These are phyloP conservation scores for Themeda triandra DNA, from an alignment of 176 grass and related monocot species.

Conservation along the genomic window DNA sequence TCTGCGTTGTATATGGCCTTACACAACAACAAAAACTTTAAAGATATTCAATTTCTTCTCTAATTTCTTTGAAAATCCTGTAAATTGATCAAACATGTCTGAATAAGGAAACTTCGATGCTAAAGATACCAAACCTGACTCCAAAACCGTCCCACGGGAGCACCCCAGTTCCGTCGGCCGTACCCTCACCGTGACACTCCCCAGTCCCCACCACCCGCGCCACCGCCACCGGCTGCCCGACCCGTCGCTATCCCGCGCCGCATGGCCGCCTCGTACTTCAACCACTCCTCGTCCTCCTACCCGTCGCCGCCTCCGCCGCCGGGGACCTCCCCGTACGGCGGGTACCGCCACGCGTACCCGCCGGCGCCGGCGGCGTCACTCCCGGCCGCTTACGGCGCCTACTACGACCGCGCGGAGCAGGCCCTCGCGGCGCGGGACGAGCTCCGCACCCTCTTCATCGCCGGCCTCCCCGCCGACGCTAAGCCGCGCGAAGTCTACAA, in stretches of 20 bases:
- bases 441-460: constrained; percentile 87
- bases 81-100: not conserved
- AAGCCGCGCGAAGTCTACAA: constrained; percentile 92
- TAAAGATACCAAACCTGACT: not conserved
- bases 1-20: too few species aligned
- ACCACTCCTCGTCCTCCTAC: constrained; percentile 48
- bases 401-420: constrained; percentile 44
- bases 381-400: constrained; percentile 18
- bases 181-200: not conserved
- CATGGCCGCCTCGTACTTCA: constrained; percentile 61
- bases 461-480: constrained; percentile 68
- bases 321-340: constrained; percentile 40
- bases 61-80: too few species aligned
- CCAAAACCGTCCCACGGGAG: not conserved
- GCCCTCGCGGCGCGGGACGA: constrained; percentile 45
- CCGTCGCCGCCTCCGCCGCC: constrained; percentile 38
- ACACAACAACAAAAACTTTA: too few species aligned
- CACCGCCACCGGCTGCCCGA: not conserved
- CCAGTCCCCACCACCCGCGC: not conserved
- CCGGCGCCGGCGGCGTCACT: constrained; percentile 3
- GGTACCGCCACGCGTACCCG: constrained; percentile 33
- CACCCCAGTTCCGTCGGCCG: not conserved
- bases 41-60: not conserved
- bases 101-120: not conserved
- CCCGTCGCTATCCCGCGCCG: not conserved